Evolutionary conservation across 805 yeast species (phyloP).

Genomic region (Tanozyma kutaoensis): DNA sequence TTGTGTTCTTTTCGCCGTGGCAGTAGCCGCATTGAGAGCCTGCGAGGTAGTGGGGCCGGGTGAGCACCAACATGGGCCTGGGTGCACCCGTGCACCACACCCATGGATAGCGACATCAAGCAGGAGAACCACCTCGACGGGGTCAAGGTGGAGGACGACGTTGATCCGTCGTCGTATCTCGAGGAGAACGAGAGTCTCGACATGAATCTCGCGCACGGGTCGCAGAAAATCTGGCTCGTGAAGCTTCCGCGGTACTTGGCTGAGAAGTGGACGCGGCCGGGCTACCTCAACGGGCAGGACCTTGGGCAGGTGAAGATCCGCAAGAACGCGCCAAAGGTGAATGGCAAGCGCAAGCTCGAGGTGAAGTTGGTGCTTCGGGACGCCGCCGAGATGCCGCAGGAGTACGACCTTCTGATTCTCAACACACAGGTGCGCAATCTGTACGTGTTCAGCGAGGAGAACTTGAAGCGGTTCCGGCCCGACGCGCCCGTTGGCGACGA

Average conservation of each 20-base stretch:
- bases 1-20: conserved; percentile 21
- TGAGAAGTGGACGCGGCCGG: conserved; percentile 55
- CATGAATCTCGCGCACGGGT: conserved; percentile 48
- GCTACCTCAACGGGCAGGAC: conserved; percentile 53
- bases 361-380: conserved; percentile 49
- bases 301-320: conserved; percentile 72
- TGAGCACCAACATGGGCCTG: conserved; percentile 21
- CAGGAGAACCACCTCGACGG: too few relatives aligned
- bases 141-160: too few relatives aligned
- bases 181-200: conserved; percentile 62
- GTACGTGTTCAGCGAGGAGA: conserved; percentile 79
- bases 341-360: conserved; percentile 16
- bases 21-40: conserved; percentile 65
- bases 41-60: conserved; percentile 30
- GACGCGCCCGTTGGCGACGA: conserved; percentile 13
- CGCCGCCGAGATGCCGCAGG: conserved; percentile 48
- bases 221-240: conserved; percentile 82
- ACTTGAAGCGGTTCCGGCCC: conserved; percentile 23
- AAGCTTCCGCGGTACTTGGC: conserved; percentile 81
- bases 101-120: too few relatives aligned
- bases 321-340: conserved; percentile 23
- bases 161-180: conserved; percentile 32
- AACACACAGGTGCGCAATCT: conserved; percentile 77
- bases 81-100: too few relatives aligned
- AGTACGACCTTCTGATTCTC: conserved; percentile 67